Percentiles rank a stretch among this genome's conserved stretches.
Conservation (phyloP, 176 grass and related monocot species). For the Paspalum vaginatum region DNA sequence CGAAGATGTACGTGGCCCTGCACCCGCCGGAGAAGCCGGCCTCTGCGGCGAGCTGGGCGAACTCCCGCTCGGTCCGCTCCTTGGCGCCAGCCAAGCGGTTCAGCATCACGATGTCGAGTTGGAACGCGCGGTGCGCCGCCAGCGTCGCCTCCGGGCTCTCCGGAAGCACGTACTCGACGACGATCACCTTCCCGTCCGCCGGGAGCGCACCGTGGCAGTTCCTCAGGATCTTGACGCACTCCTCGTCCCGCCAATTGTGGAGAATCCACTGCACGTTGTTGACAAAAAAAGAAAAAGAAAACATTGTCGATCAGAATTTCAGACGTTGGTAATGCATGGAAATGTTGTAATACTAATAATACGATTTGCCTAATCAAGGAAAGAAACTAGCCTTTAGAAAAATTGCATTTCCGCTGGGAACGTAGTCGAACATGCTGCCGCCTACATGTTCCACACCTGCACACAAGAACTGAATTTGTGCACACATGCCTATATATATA, state of each 20-base stretch:
- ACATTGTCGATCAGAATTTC: not conserved
- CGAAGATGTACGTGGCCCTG: not conserved
- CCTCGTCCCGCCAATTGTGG: not conserved
- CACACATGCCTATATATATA: too few relatives aligned
- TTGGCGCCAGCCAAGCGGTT: not conserved
- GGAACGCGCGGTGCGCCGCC: not conserved
- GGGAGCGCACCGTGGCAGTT: not conserved
- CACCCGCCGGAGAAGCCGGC: not conserved
- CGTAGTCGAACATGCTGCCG: conserved; percentile 36
- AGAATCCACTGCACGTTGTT: not conserved
- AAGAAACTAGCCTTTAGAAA: conserved; percentile 13
- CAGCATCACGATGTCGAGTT: not conserved
- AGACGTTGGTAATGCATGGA: too few relatives aligned
- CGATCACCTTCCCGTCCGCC: not conserved
- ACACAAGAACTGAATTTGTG: too few relatives aligned
- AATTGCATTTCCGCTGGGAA: conserved; percentile 41
- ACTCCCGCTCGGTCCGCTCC: not conserved
- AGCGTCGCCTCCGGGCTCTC: not conserved
- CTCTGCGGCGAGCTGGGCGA: not conserved
- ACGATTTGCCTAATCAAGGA: too few relatives aligned
- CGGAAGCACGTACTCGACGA: not conserved
- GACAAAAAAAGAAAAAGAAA: not conserved
- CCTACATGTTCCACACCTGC: conserved; percentile 22
- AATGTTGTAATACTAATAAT: too few relatives aligned
- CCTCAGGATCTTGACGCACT: not conserved